Percentiles rank a stretch among this genome's conserved stretches.
Conservation (phyloP, 306 rosid species). For the Erythrophleum fordii region DNA sequence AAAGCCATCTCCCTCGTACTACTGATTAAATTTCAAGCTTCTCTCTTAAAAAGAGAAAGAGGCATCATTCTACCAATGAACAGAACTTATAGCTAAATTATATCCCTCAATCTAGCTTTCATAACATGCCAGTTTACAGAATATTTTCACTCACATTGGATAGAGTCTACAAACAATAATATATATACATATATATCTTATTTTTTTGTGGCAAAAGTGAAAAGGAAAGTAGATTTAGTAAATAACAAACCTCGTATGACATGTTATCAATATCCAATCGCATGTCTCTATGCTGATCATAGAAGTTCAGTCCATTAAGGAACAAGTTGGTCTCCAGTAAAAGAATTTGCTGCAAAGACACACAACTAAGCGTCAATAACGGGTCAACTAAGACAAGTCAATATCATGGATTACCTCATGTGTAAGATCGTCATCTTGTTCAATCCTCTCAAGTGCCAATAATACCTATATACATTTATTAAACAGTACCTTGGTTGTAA, state of each 20-base stretch:
- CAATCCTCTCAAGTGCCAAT: slow-evolving; percentile 92
- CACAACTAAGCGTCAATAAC: slow-evolving; percentile 35
- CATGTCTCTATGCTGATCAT: slow-evolving; percentile 97
- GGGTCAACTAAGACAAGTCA: slow-evolving; percentile 9
- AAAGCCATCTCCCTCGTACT: slow-evolving; percentile 15
- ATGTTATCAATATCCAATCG: slow-evolving; percentile 96
- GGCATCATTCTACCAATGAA: background rate
- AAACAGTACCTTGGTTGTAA: slow-evolving; percentile 6
- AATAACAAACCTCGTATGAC: slow-evolving; percentile 90
- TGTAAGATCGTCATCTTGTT: slow-evolving; percentile 90
- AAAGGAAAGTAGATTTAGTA: background rate
- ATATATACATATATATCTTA: no score
- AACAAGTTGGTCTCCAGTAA: slow-evolving; percentile 83
- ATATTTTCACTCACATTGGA: slow-evolving; percentile 30
- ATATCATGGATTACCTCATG: slow-evolving; percentile 70
- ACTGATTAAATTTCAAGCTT: slow-evolving; percentile 22
- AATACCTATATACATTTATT: slow-evolving; percentile 61
- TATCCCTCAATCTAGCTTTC: slow-evolving; percentile 5
- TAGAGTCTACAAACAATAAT: slow-evolving; percentile 21
- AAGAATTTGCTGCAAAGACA: slow-evolving; percentile 76
- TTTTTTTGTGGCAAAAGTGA: background rate
- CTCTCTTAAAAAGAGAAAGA: slow-evolving; percentile 15
- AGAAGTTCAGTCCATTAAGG: slow-evolving; percentile 74
- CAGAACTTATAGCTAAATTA: background rate
- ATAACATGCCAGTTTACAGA: slow-evolving; percentile 9